Conservation (phyloP, 352 stramenopile species). For the Pythium oligandrum region DNA sequence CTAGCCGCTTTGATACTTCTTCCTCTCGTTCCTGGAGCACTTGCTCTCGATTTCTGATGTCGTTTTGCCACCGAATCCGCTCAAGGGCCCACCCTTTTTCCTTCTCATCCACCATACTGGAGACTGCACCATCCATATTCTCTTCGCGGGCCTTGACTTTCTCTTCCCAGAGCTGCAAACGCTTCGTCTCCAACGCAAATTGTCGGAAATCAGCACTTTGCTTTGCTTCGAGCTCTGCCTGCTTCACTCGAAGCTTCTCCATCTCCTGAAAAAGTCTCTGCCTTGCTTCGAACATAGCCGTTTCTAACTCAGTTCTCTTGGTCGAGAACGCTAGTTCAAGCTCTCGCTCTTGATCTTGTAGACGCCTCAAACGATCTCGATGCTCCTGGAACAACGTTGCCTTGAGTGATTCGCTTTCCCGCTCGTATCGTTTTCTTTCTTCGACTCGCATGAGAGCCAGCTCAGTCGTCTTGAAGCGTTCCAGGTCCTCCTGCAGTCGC, state of each 20-base stretch:
- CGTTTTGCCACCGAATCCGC: conserved; percentile 11
- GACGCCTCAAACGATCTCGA: conserved; percentile 29
- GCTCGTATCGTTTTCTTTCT: conserved; percentile 47
- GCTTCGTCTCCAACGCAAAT: conserved; percentile 34
- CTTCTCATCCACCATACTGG: conserved; percentile 32
- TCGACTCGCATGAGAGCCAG: conserved; percentile 52
- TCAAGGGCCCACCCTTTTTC: conserved; percentile 1
- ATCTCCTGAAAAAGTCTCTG: conserved; percentile 65
- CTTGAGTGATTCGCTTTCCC: conserved; percentile 42
- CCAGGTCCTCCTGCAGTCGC: conserved; percentile 45
- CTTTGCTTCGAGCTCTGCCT: conserved; percentile 45
- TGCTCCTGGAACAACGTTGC: conserved; percentile 44
- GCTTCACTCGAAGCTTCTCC: conserved; percentile 48
- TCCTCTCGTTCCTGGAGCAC: conserved; percentile 22
- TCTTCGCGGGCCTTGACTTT: conserved; percentile 30
- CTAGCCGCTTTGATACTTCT: background rate
- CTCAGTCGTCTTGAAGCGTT: conserved; percentile 48
- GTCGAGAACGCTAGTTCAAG: conserved; percentile 53
- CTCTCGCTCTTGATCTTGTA: conserved; percentile 55
- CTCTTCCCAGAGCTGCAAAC: conserved; percentile 41
- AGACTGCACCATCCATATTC: conserved; percentile 31
- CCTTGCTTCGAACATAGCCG: conserved; percentile 55
- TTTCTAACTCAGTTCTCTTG: conserved; percentile 48
- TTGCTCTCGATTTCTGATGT: conserved; percentile 22
- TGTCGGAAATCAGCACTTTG: conserved; percentile 39